Percentiles rank a stretch among this genome's conserved stretches.
Conservation (phyloP, 441 rosid genomes). For the Eruca vesicaria region DNA sequence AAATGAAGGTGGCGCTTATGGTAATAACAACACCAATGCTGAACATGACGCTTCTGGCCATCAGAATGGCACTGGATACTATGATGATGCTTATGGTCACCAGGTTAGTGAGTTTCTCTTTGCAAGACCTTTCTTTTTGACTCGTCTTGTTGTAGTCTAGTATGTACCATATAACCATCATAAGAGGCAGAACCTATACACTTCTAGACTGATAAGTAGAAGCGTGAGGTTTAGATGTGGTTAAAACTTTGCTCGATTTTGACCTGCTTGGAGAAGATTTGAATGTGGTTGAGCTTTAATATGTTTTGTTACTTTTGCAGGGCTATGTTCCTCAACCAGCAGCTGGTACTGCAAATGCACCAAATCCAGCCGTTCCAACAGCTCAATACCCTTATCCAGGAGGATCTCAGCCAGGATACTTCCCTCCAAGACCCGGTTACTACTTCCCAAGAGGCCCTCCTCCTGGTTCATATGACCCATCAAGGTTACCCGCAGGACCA, state of each 20-base stretch:
- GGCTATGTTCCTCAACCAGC: slow-evolving; percentile 44
- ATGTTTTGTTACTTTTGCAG: slow-evolving; percentile 32
- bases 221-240: background rate
- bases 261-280: background rate
- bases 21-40: slow-evolving; percentile 27
- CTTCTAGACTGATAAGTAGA: background rate
- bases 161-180: background rate
- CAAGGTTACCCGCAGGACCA: slow-evolving; percentile 35
- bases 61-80: slow-evolving; percentile 47
- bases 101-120: slow-evolving; percentile 52
- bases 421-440: slow-evolving; percentile 50
- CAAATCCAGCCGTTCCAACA: slow-evolving; percentile 38
- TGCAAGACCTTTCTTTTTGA: background rate
- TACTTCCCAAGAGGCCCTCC: slow-evolving; percentile 47
- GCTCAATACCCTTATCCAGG: slow-evolving; percentile 32
- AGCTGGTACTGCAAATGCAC: slow-evolving; percentile 35
- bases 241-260: background rate
- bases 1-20: slow-evolving; percentile 58
- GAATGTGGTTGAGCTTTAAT: background rate
- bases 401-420: slow-evolving; percentile 57
- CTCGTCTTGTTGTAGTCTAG: too few species aligned
- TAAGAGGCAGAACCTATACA: background rate
- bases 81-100: slow-evolving; percentile 48
- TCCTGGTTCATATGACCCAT: slow-evolving; percentile 27
- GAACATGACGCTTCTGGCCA: slow-evolving; percentile 46